Evolutionary conservation across 202 grass and related monocot species (phyloP).

Genomic region (Tripidium arundinaceum): DNA sequence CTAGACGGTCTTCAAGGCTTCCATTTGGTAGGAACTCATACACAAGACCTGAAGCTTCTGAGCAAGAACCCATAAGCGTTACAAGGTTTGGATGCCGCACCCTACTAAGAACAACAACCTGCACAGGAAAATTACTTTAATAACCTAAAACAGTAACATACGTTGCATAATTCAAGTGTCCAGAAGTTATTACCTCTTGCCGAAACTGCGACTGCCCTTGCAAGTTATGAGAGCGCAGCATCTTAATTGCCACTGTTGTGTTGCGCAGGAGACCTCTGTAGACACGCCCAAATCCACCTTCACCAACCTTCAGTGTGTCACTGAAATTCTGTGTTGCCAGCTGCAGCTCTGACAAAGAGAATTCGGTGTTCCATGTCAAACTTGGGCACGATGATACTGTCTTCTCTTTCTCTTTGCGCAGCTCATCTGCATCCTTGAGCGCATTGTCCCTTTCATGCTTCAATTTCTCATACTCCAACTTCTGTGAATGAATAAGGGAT

Average conservation of each 20-base stretch:
- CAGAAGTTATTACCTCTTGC: constrained; percentile 49
- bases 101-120: constrained; percentile 56
- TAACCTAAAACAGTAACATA: not conserved
- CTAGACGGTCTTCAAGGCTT: constrained; percentile 65
- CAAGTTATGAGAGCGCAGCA: constrained; percentile 52
- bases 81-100: constrained; percentile 64
- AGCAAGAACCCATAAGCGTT: constrained; percentile 56
- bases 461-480: constrained; percentile 38
- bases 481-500: constrained; percentile 36
- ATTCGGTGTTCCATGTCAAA: constrained; percentile 53
- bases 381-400: not conserved
- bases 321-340: constrained; percentile 67
- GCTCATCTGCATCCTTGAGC: constrained; percentile 39
- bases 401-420: constrained; percentile 34
- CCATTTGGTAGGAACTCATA: constrained; percentile 55
- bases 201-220: constrained; percentile 58
- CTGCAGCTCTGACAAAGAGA: constrained; percentile 56
- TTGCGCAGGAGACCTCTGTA: constrained; percentile 63
- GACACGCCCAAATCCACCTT: constrained; percentile 70
- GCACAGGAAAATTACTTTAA: constrained; percentile 31
- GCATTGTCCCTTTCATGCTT: constrained; percentile 48
- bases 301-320: constrained; percentile 45
- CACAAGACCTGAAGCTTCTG: constrained; percentile 38
- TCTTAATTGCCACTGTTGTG: constrained; percentile 78
- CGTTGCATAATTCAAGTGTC: not conserved